Conservation (phyloP, 805 yeast species). For the Saturnispora kantuleensis region DNA sequence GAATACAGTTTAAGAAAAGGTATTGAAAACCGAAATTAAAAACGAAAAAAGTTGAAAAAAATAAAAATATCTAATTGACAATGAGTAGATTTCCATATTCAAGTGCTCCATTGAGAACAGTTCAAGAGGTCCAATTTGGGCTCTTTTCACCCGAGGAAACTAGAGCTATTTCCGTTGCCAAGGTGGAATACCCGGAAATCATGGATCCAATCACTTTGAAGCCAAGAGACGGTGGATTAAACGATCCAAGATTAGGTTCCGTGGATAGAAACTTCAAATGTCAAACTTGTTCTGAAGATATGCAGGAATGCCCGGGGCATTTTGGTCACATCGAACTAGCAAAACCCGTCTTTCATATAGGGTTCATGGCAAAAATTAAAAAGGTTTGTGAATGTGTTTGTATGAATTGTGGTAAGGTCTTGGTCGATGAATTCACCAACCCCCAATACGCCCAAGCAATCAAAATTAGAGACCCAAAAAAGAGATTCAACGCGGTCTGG, state of each 20-base stretch:
- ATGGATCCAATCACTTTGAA: slow-evolving; percentile 95
- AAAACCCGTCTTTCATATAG: slow-evolving; percentile 97
- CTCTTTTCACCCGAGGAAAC: slow-evolving; percentile 95
- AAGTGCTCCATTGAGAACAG: slow-evolving; percentile 95
- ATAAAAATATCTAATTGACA: slow-evolving; percentile 1
- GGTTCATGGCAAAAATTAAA: slow-evolving; percentile 86
- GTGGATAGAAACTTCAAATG: slow-evolving; percentile 96
- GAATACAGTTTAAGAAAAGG: too few relatives aligned
- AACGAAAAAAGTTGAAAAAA: not conserved
- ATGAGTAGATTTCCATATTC: slow-evolving; percentile 73
- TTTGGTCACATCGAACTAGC: slow-evolving; percentile 98
- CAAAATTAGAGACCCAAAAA: slow-evolving; percentile 85
- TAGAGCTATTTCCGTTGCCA: slow-evolving; percentile 95
- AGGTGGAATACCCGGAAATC: slow-evolving; percentile 97
- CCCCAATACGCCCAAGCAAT: slow-evolving; percentile 80
- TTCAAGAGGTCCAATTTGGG: slow-evolving; percentile 98
- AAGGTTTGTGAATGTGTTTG: slow-evolving; percentile 95
- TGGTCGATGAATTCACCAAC: slow-evolving; percentile 70
- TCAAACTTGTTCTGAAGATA: slow-evolving; percentile 98
- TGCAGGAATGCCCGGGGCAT: slow-evolving; percentile 99
- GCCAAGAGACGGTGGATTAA: slow-evolving; percentile 94
- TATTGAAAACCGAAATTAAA: not conserved
- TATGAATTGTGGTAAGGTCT: slow-evolving; percentile 95
- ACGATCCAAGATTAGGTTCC: slow-evolving; percentile 95
- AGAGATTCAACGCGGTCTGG: slow-evolving; percentile 97